phyloP scores from a whole-genome alignment of 192 early-diverging fungal species.

The Gryganskiella cystojenkinii region DNA sequence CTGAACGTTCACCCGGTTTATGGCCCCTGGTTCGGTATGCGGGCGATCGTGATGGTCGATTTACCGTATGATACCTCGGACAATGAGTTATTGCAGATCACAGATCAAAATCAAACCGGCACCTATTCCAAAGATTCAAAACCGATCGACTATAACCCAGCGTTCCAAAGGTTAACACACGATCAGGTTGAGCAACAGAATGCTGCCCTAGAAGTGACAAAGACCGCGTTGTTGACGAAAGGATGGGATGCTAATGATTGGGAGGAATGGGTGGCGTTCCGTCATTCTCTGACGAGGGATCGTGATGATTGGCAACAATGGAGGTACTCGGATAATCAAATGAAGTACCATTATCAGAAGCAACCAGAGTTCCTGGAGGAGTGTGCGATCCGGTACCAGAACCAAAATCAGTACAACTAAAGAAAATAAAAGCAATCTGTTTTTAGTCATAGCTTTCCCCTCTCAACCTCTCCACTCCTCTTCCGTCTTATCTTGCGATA shows the following conservation, averaged over 20 bases:
- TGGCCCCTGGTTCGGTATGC: conserved; percentile 51
- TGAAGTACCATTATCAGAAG: conserved; percentile 43
- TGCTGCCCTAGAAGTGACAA: conserved; percentile 32
- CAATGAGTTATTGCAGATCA: conserved; percentile 34
- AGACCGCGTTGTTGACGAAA: conserved; percentile 31
- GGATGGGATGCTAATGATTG: conserved; percentile 43
- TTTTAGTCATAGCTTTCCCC: too few relatives aligned
- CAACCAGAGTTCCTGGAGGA: conserved; percentile 30
- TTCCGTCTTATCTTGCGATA: too few relatives aligned
- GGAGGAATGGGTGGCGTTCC: conserved; percentile 44
- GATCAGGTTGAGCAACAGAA: conserved; percentile 22
- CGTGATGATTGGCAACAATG: conserved; percentile 30
- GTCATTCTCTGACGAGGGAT: conserved; percentile 26
- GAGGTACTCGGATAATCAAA: conserved; percentile 47
- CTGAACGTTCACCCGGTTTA: conserved; percentile 48
- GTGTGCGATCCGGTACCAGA: conserved; percentile 8
- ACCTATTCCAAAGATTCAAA: conserved; percentile 38
- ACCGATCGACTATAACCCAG: conserved; percentile 38
- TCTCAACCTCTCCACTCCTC: too few relatives aligned
- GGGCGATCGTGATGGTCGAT: conserved; percentile 40
- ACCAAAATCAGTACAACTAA: too few relatives aligned
- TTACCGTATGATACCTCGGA: conserved; percentile 43
- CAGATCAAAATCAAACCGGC: conserved; percentile 21
- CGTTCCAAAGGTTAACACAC: conserved; percentile 11
- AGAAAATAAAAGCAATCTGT: too few relatives aligned